Base-by-base conservation (phyloP, 345 rosid species). In the Eucalyptus pauciflora region DNA sequence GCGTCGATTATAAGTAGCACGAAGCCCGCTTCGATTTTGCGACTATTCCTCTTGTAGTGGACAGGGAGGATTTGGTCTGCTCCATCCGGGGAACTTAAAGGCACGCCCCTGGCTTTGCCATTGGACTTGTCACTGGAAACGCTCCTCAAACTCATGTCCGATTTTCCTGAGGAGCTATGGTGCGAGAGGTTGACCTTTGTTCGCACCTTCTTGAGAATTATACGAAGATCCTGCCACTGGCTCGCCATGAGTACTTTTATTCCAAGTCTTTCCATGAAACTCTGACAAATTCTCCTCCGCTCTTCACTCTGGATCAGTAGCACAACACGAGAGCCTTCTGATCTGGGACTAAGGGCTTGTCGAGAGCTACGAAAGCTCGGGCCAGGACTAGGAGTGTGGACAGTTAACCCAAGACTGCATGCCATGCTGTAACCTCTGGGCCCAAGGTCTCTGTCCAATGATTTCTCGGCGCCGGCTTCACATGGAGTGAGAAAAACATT, bases 1-100 rank as follows among this genome's bases (percentile, higher is more conserved):
- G 93, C 93, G 90, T 96, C 98, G 71, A 97, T 93, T 91, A 96
- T 93, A 15, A 96, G 88, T 60, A 97, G 92, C 7, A 93, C 33
- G 89, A 93, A 88, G 85, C 93, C 54, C 10, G 91, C 87, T n/a
- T 92, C 88, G 45, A 48, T 62, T 25, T 79, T 52, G 60, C 15
- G 7, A 50, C 51, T 43, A 48, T 51, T 89, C 43, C 88, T 91
- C 90, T 85, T 90, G 83, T 76, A 10, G 48, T n/a, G 86, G 43
- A 45, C 87, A 11, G 94, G 91, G 7, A 43, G 37, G 25, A 69
- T 93, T 25, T 91, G 90, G 29, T 94, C 95, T 24, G 88, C 85
- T 86, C 94, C 96, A 31, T 94, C 98, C 93, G 89, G 90, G 62
- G 91, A 90, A 87, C 92, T 92, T 54, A 94, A 46, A 83, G 98